Evolutionary conservation across 495 filamentous ascomycete species (phyloP), one percentile per base, ranked within the genome.

Genomic region (Penicillium desertorum): DNA sequence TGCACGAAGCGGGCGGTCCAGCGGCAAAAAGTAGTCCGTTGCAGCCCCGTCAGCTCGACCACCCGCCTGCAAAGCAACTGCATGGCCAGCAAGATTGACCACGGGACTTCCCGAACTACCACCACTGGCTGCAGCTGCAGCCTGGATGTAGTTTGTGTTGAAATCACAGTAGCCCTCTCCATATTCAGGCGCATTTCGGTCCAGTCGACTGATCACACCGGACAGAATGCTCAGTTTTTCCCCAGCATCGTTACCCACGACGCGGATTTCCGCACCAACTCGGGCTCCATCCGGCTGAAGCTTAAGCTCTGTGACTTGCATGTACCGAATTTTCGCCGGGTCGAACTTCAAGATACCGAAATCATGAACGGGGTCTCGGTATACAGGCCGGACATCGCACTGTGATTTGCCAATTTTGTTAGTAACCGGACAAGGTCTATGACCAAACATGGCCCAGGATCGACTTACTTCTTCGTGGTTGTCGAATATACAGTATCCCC

Each of bases 91-190:
- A 36, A 96, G 87, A 66, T 98, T 95, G 57, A 99, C 92, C 3
- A 99, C 94, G 1, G 94, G 94, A 84, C 89, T 94, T 27, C 94
- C 94, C 10, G 95, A 98, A 74, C 91, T 96, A 61, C 94, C 94
- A 55, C 94, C 94, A 70, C 90, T 96, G 11, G 94, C 94, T 7
- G 94, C 92, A 27, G 94, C 94, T 14, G 93, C 95, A 58, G 94
- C 94, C 78, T 99, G 94, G 59, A 98, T 98, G 73, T 99, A 99
- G 71, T 96, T 97, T 34, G 94, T 98, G 68, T 98, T 99, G 79
- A 99, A 99, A 67, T 99, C 94, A 71, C 92, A 92, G 72, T 99
- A 99, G 2, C 94, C 94, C 59, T 98, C 94, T 36, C 94, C 93
- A 62, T 99, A 99, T 63, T 99, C 94, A 7, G 94, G 94, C 5